A percentile compares a stretch with the other conserved stretches of the same genome.
Evolutionary conservation across 2,329 filamentous ascomycete genomes (phyloP).

Genomic region (Pseudocercospora crystallina): DNA sequence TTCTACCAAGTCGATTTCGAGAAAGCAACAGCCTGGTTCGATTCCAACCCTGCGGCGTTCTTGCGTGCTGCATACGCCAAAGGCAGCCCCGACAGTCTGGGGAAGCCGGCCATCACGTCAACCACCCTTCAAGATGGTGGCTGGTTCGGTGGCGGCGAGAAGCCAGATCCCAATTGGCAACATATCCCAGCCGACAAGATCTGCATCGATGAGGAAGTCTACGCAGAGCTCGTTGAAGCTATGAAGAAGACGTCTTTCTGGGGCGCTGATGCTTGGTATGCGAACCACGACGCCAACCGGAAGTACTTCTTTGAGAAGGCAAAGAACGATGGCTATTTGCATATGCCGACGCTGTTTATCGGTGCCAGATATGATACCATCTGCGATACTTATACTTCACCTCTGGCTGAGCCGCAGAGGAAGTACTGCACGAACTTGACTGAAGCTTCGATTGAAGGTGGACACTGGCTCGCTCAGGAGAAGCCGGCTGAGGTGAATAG

Average conservation of each 20-base stretch:
- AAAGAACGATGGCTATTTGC: constrained; percentile 36
- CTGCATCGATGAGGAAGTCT: constrained; percentile 32
- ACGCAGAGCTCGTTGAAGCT: constrained; percentile 32
- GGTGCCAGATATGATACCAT: constrained; percentile 42
- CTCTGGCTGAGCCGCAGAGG: constrained; percentile 38
- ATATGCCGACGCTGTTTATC: constrained; percentile 41
- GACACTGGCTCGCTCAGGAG: constrained; percentile 31
- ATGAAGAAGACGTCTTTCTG: constrained; percentile 45
- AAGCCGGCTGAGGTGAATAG: constrained; percentile 28
- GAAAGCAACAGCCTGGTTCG: constrained; percentile 21
- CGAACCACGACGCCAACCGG: constrained; percentile 45
- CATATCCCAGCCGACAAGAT: constrained; percentile 34
- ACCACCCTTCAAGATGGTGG: constrained; percentile 29
- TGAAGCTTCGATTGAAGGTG: constrained; percentile 27
- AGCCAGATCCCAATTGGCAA: constrained; percentile 27
- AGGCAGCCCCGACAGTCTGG: constrained; percentile 26
- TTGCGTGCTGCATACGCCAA: constrained; percentile 29
- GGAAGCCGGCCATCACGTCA: constrained; percentile 29
- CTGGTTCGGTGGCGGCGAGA: constrained; percentile 33
- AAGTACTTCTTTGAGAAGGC: constrained; percentile 41
- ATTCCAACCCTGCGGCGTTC: constrained; percentile 26
- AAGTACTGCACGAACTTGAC: constrained; percentile 41
- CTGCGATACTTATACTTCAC: constrained; percentile 37
- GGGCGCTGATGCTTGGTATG: constrained; percentile 43
- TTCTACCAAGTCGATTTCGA: constrained; percentile 35